Evolutionary conservation across 177 flowering plant species (phyloP).

Genomic region (Telopea speciosissima): DNA sequence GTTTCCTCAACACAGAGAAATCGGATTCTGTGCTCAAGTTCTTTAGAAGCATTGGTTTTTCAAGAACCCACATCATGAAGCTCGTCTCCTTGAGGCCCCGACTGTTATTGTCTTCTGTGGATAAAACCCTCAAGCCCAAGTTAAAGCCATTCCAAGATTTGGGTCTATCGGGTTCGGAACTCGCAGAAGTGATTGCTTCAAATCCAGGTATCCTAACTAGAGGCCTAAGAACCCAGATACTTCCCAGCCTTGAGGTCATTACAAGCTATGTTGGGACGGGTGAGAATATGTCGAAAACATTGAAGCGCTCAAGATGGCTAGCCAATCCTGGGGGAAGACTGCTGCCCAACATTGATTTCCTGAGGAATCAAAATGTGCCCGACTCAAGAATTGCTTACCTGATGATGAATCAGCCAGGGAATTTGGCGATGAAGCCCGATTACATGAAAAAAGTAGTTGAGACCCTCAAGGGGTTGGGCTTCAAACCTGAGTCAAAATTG

Average conservation of each 20-base stretch:
- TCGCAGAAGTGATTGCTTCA: background rate
- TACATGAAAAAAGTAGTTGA: background rate
- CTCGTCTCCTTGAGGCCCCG: slow-evolving; percentile 7
- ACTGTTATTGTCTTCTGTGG: slow-evolving; percentile 15
- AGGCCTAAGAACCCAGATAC: slow-evolving; percentile 3
- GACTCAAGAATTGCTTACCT: background rate
- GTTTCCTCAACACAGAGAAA: background rate
- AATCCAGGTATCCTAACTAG: background rate
- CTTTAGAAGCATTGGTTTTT: slow-evolving; percentile 17
- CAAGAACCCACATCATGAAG: slow-evolving; percentile 14
- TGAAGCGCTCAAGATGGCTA: slow-evolving; percentile 7
- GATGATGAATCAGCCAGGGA: background rate
- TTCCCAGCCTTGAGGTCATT: slow-evolving; percentile 4
- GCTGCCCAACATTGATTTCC: slow-evolving; percentile 3
- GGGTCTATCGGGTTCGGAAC: slow-evolving; percentile 11
- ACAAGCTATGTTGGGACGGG: background rate
- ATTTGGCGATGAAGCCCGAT: background rate
- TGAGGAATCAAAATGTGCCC: slow-evolving; percentile 6
- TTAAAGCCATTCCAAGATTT: slow-evolving; percentile 19
- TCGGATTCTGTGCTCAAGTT: slow-evolving; percentile 5
- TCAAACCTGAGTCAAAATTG: slow-evolving; percentile 3
- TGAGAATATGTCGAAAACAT: background rate
- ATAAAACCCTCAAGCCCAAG: slow-evolving; percentile 22
- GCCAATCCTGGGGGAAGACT: background rate
- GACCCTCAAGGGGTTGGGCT: slow-evolving; percentile 9